Base-by-base conservation (phyloP, 108 stramenopile genomes). In the Nitzschia sp. region DNA sequence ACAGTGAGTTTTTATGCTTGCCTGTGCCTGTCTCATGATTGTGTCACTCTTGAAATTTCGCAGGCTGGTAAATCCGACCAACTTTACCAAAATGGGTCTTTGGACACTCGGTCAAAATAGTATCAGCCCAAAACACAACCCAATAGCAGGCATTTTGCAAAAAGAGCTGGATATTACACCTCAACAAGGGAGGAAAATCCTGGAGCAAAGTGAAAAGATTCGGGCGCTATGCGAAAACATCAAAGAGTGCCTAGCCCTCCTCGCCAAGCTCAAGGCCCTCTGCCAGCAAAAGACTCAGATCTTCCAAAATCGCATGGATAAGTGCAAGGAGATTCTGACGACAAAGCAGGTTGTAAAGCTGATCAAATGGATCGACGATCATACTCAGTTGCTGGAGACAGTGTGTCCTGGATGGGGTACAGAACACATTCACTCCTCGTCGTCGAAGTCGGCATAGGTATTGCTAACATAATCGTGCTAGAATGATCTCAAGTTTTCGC, bases 81-180 rank as follows among this genome's bases (percentile, higher is more conserved):
- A 87, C 47, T 90, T 92, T 28, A 96, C 95, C 2, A 96, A 96
- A 74, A 89, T 96, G 91, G 86, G 84, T 46, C 67, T 93, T 3
- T 96, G 92, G 92, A 90, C 91, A 5, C 42, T 93, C 60, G 90
- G 88, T 34, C 92, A 96, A 56, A 82, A 71, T 54, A 92, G 77
- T 77, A 61, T 74, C 23, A 73, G 85, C 31, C 69, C 80, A n/a
- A 89, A 85, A 54, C 53, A 68, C 24, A 82, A 87, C 62, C 86
- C 89, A 26, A 86, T 96, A 46, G 86, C 79, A 42, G 86, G 87
- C 6, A 94, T 96, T 55, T 61, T 96, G 8, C 59, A 72, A 49
- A 76, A 83, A 32, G 92, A 96, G 59, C 74, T 96, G 3, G 81
- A 80, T 46, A 86, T 96, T 15, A 89, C 85, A 18, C 71, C 84